Percentiles rank a stretch among this genome's conserved stretches.
These are phyloP conservation scores for Sedum album DNA, from an alignment of 164 flowering plant genomes.

Conservation along the genomic window DNA sequence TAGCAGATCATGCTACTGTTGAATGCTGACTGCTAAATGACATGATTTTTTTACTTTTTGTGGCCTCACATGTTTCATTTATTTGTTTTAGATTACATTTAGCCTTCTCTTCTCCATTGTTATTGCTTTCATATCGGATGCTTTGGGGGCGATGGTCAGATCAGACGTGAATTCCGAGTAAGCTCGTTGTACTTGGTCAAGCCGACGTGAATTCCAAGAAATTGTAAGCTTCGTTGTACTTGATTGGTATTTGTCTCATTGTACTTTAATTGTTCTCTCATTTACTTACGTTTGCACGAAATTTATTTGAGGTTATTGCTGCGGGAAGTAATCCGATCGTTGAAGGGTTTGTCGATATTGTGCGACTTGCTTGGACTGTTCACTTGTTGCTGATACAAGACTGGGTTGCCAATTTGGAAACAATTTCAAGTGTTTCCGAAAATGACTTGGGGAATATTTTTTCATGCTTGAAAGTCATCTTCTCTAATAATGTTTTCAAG, in stretches of 20 bases:
- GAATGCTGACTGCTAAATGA: background rate
- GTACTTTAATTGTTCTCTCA: background rate
- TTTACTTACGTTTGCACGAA: background rate
- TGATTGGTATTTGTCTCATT: background rate
- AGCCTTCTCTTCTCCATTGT: constrained; percentile 75
- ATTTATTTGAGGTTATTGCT: constrained; percentile 49
- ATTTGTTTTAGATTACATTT: constrained; percentile 55
- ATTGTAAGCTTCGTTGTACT: constrained; percentile 40
- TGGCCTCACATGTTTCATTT: constrained; percentile 12
- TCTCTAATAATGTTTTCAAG: constrained; percentile 73
- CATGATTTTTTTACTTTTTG: background rate
- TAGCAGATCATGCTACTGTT: no score
- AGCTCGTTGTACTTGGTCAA: constrained; percentile 19
- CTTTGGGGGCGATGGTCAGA: constrained; percentile 69
- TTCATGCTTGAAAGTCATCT: constrained; percentile 66
- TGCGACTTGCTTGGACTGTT: constrained; percentile 83
- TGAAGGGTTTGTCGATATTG: constrained; percentile 68
- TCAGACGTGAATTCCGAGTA: constrained; percentile 74
- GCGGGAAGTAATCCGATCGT: constrained; percentile 49
- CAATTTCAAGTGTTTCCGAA: constrained; percentile 37
- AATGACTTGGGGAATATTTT: constrained; percentile 41
- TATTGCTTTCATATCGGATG: constrained; percentile 84
- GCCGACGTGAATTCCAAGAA: constrained; percentile 76
- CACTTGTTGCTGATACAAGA: constrained; percentile 74
- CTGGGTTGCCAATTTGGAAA: constrained; percentile 34